Base-by-base conservation (phyloP, 495 filamentous ascomycete species). In the Amphirosellinia nigrospora region DNA sequence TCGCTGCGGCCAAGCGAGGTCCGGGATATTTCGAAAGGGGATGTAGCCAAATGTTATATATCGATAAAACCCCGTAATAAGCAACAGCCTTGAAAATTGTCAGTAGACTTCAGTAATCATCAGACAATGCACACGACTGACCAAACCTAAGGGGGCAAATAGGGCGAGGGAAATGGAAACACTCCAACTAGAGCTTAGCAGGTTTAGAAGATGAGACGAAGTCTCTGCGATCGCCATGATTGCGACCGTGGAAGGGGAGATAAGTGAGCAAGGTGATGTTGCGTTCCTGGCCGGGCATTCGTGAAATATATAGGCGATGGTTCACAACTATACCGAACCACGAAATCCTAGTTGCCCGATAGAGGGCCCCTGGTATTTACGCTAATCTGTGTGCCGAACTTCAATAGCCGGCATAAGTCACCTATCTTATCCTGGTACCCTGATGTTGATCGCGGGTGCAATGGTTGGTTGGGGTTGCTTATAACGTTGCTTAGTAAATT, bases 21-120 rank as follows among this genome's bases (percentile, higher is more conserved):
- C 86, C 87, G 0, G 87, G 87, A 66, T 83, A 86, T 15, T 75
- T 72, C 19, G 74, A 68, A 15, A 89, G 77, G 4, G 86, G 86
- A 62, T 87, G 83, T 39, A 88, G 79, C 71, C 75, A 85, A 36
- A 83, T 56, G 50, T 82, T 82, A 71, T 85, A 83, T 28, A 79
- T 55, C 45, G 62, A 30, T 16, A 63, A 7, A 34, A 16, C 34
- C 0, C n/a, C 45, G 39, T 55, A 70, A 13, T 70, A 70, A 26
- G 21, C 5, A 41, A 70, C 41, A 13, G 23, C 8, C 68, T 64
- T 16, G 39, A 43, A n/a, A 13, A 56, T 9, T 43, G 15, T 62
- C 23, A 62, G 59, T 46, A 6, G n/a, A 7, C 8, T 30, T 32
- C 39, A 11, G 26, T 15, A 28, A 9, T 19, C 6, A 46, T 30